Conservation (phyloP, 345 rosid species). For the Hibiscus syriacus region DNA sequence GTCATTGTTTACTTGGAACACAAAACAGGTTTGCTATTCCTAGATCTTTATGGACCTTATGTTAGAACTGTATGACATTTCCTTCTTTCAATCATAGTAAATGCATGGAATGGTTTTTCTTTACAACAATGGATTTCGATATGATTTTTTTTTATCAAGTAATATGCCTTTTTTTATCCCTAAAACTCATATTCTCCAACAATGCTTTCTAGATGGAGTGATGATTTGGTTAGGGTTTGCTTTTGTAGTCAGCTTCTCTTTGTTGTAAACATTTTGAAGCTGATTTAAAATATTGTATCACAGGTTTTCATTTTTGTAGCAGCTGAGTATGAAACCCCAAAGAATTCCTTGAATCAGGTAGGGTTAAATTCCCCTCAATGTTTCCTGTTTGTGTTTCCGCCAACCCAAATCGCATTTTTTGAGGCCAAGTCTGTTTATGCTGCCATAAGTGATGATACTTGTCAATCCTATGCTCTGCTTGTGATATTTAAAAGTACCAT, state of each 20-base stretch:
- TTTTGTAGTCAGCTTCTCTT: not conserved
- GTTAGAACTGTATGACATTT: no score
- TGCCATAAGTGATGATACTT: not conserved
- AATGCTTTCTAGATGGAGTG: not conserved
- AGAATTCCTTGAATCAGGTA: no score
- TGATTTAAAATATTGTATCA: slow-evolving; percentile 7
- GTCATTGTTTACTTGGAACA: slow-evolving; percentile 92
- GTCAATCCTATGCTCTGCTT: not conserved
- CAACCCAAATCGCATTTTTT: no score
- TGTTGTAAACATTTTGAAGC: not conserved
- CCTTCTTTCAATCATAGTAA: not conserved
- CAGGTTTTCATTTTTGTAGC: slow-evolving; percentile 83
- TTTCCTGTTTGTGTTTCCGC: not conserved
- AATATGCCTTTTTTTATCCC: no score
- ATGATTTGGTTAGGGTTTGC: no score
- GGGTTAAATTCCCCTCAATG: not conserved
- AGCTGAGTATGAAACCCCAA: slow-evolving; percentile 85
- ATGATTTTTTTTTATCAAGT: no score
- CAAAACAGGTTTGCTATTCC: slow-evolving; percentile 64
- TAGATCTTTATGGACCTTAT: no score
- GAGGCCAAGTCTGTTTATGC: no score
- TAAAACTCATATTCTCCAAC: not conserved
- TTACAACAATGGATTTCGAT: no score
- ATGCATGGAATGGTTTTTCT: no score
- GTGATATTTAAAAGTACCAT: not conserved